These are phyloP conservation scores for Ophiocordyceps sinensis DNA, from an alignment of 2,329 filamentous ascomycete species.

Conservation along the genomic window DNA sequence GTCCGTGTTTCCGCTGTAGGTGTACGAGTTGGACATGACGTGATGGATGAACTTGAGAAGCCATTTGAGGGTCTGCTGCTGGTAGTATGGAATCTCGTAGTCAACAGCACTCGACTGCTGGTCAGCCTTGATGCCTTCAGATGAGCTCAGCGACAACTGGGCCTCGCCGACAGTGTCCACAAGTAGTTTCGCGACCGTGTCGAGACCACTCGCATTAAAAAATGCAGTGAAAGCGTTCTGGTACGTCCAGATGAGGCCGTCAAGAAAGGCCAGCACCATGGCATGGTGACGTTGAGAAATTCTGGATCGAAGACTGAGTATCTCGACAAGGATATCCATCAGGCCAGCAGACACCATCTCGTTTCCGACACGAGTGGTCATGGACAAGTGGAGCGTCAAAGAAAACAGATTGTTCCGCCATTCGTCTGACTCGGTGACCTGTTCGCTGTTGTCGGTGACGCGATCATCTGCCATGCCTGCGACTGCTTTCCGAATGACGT, in stretches of 20 bases:
- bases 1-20: slow-evolving; percentile 67
- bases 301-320: slow-evolving; percentile 66
- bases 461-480: slow-evolving; percentile 56
- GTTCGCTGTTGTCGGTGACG: slow-evolving; percentile 36
- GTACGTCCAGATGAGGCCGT: slow-evolving; percentile 74
- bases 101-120: slow-evolving; percentile 72
- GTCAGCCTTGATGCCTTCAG: slow-evolving; percentile 55
- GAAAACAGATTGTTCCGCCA: slow-evolving; percentile 86
- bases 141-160: slow-evolving; percentile 48
- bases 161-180: slow-evolving; percentile 63
- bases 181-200: slow-evolving; percentile 78
- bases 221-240: slow-evolving; percentile 74
- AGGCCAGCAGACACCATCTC: slow-evolving; percentile 82
- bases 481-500: slow-evolving; percentile 81
- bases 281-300: slow-evolving; percentile 75
- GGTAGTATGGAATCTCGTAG: slow-evolving; percentile 83
- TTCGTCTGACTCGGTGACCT: slow-evolving; percentile 58
- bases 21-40: slow-evolving; percentile 67
- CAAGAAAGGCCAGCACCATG: slow-evolving; percentile 73
- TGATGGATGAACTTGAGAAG: slow-evolving; percentile 93
- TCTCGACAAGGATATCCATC: slow-evolving; percentile 79
- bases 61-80: slow-evolving; percentile 87
- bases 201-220: slow-evolving; percentile 69
- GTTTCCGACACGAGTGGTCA: slow-evolving; percentile 58
- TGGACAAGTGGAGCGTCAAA: slow-evolving; percentile 69